Base-by-base conservation (phyloP, 1,284 basidiomycete genomes). In the Kwoniella shivajii region DNA sequence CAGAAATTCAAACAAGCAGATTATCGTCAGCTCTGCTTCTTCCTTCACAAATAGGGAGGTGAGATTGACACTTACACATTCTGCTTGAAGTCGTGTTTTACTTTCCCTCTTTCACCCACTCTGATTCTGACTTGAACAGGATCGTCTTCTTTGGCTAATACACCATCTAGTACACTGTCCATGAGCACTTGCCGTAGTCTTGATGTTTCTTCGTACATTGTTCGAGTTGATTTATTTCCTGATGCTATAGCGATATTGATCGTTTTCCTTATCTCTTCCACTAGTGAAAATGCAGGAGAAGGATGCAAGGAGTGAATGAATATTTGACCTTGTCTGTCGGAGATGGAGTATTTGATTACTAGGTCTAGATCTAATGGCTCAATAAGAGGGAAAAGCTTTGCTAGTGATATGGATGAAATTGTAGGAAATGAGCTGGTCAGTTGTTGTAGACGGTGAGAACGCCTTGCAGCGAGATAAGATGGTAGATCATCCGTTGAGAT, bases 131-230 rank as follows among this genome's bases (percentile, higher is more conserved):
- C 65, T 11, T 84, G 63, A 0, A 88, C 56, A 4, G 92, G 91
- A 69, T 92, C 84, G 82, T 87, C 78, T 54, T 91, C 88, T 30
- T 72, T 68, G 60, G 91, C 92, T 85, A 90, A 89, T 68, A 88
- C 85, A 60, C 87, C 88, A 4, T 80, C 76, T 44, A 84, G 79
- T 27, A 95, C 83, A 4, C 85, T 83, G 30, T 84, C 80, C 44
- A 92, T 71, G 29, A 94, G 78, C 43, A 85, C 84, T 60, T 77
- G 76, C 66, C 85, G 85, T 73, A 92, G 85, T 48, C 87, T 81
- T 55, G 84, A 84, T 4, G 90, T 93, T 79, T 95, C 91, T 18
- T 89, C 89, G 72, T 92, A 96, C 84, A 95, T 89, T 58, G 85
- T 91, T 58, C 87, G 84, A 68, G 84, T 64, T 20, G 56, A 57